phyloP scores from a whole-genome alignment of 2,329 filamentous ascomycete species.

The Diaporthe australafricana region DNA sequence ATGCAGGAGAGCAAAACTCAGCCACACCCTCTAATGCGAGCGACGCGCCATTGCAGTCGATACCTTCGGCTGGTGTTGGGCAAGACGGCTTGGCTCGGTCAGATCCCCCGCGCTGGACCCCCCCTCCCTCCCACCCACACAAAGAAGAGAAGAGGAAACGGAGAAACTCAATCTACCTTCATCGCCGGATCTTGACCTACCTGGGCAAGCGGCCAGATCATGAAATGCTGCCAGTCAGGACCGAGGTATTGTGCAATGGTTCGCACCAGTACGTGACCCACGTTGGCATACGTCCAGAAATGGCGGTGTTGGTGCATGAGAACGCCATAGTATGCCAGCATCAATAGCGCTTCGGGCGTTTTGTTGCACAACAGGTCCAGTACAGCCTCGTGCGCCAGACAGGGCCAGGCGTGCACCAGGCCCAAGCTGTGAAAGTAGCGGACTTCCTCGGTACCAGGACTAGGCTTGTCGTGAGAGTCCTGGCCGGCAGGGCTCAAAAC shows the following conservation, averaged over 20 bases:
- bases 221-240: constrained; percentile 25
- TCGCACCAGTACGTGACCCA: constrained; percentile 24
- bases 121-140: no score
- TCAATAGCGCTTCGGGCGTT: constrained; percentile 13
- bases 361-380: constrained; percentile 26
- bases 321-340: constrained; percentile 33
- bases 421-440: constrained; percentile 8
- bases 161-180: neutral
- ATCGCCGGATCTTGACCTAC: neutral
- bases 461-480: neutral
- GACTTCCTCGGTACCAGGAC: neutral
- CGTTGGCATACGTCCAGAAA: constrained; percentile 24
- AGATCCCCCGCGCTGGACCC: no score
- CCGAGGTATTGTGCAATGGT: constrained; percentile 23
- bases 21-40: no score
- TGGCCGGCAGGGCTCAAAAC: constrained; percentile 9
- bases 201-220: constrained; percentile 25
- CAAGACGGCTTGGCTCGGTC: neutral
- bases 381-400: constrained; percentile 9
- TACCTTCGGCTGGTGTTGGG: no score
- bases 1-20: no score
- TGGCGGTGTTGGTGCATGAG: constrained; percentile 19
- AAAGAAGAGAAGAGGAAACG: no score
- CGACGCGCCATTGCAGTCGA: no score
- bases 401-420: constrained; percentile 26